phyloP scores from a whole-genome alignment of 306 rosid species.

The Dicorynia guianensis region DNA sequence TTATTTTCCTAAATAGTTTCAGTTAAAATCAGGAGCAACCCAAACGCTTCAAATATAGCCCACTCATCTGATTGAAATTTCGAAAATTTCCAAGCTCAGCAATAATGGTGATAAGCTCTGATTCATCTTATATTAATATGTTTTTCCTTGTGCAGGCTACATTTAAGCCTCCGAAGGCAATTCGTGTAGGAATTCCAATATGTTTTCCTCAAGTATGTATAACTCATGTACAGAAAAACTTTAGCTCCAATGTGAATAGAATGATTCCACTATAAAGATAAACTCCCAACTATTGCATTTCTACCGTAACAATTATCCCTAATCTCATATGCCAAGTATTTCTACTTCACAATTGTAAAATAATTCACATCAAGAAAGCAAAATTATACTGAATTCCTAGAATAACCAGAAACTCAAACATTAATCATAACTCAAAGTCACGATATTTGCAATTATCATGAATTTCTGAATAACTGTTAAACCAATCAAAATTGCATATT shows the following conservation, averaged over 20 bases:
- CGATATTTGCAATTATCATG: not conserved
- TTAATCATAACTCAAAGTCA: not conserved
- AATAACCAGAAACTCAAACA: not conserved
- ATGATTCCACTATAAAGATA: conserved; percentile 15
- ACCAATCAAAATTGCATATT: conserved; percentile 6
- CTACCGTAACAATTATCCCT: conserved; percentile 15
- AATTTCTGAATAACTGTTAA: conserved; percentile 8
- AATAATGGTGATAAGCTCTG: conserved; percentile 15
- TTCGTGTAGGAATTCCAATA: conserved; percentile 97
- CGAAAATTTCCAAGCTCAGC: conserved; percentile 16
- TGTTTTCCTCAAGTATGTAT: conserved; percentile 95
- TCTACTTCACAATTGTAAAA: conserved; percentile 6
- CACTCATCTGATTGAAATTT: conserved; percentile 4
- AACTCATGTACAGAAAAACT: conserved; percentile 18
- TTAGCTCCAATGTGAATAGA: not conserved
- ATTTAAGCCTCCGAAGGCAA: conserved; percentile 85
- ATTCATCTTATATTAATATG: conserved; percentile 10
- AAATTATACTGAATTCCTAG: not conserved
- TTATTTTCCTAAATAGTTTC: not conserved
- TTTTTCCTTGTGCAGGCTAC: conserved; percentile 70
- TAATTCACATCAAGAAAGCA: not conserved
- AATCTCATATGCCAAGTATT: conserved; percentile 17
- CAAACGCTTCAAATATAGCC: conserved; percentile 8
- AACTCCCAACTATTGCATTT: conserved; percentile 3
- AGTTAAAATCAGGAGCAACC: not conserved